Evolutionary conservation across 306 rosid species (phyloP).

Genomic region (Abrus precatorius): DNA sequence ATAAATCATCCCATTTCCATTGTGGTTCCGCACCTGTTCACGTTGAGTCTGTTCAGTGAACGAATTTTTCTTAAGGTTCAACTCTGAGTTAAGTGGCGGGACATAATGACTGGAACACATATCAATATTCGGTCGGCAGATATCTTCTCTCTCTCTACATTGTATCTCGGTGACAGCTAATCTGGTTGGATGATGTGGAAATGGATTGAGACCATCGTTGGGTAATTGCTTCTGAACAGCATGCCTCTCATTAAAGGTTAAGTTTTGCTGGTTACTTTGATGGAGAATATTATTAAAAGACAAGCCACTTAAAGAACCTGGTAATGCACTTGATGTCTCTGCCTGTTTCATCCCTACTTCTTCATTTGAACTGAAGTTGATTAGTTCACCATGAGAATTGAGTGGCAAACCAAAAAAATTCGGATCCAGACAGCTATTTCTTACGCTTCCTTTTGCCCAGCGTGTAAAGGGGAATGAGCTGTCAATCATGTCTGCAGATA

Average conservation of each 20-base stretch:
- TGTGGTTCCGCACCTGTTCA: conserved; percentile 58
- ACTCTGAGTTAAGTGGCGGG: conserved; percentile 56
- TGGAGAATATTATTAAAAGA: conserved; percentile 50
- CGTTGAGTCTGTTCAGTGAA: conserved; percentile 58
- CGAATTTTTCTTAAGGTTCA: conserved; percentile 48
- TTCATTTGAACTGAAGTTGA: conserved; percentile 74
- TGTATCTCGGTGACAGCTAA: conserved; percentile 63
- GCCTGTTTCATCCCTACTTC: conserved; percentile 54
- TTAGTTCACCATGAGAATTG: conserved; percentile 91
- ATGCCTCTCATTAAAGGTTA: conserved; percentile 55
- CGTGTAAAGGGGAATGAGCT: conserved; percentile 53
- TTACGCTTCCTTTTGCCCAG: conserved; percentile 61
- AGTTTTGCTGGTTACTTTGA: conserved; percentile 57
- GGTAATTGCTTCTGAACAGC: conserved; percentile 60
- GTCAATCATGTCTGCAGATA: conserved; percentile 59
- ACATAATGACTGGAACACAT: conserved; percentile 55
- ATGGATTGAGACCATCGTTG: conserved; percentile 56
- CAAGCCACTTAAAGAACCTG: conserved; percentile 58
- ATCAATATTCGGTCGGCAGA: conserved; percentile 55
- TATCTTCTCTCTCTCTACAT: conserved; percentile 61
- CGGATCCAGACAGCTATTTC: conserved; percentile 57
- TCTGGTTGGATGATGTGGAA: conserved; percentile 72
- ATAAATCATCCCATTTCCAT: conserved; percentile 48
- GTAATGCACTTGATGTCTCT: conserved; percentile 53
- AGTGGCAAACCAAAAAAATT: conserved; percentile 84